Conservation (phyloP, 768 basidiomycete species). For the Boletus reticulatus region DNA sequence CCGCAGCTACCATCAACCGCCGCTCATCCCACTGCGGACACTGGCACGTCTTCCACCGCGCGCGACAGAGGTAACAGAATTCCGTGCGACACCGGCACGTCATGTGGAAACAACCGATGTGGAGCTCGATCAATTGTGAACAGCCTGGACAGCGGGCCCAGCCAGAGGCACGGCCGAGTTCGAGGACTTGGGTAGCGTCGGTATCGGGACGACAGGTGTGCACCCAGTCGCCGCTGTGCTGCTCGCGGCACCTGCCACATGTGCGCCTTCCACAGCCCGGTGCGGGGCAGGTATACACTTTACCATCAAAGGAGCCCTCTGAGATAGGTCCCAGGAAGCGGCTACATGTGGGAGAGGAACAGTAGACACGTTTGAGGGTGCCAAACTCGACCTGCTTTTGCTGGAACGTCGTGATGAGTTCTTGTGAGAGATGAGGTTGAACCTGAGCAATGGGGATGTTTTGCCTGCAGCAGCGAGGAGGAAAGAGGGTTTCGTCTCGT, state of each 20-base stretch:
- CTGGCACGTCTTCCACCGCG: conserved; percentile 58
- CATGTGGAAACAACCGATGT: conserved; percentile 40
- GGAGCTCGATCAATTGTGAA: conserved; percentile 37
- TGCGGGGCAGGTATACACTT: conserved; percentile 21
- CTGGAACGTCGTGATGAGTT: conserved; percentile 17
- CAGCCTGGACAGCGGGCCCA: conserved; percentile 43
- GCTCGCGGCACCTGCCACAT: conserved; percentile 25
- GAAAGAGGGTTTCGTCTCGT: conserved; percentile 39
- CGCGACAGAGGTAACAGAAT: conserved; percentile 49
- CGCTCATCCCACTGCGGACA: conserved; percentile 70
- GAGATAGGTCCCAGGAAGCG: conserved; percentile 35
- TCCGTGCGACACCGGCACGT: conserved; percentile 38
- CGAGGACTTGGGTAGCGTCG: conserved; percentile 24
- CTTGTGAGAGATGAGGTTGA: conserved; percentile 19
- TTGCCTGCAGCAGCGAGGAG: conserved; percentile 38
- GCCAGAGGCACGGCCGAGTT: conserved; percentile 24
- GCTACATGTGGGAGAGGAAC: conserved; percentile 33
- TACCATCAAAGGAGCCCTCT: conserved; percentile 21
- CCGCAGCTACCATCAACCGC: conserved; percentile 37
- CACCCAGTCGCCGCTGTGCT: conserved; percentile 20
- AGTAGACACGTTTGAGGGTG: conserved; percentile 38
- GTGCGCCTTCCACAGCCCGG: conserved; percentile 19
- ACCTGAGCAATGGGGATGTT: conserved; percentile 30
- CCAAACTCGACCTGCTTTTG: conserved; percentile 30
- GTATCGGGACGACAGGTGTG: conserved; percentile 27